These are phyloP conservation scores for Pythium sp. DNA, from an alignment of 352 stramenopile species.

Conservation along the genomic window DNA sequence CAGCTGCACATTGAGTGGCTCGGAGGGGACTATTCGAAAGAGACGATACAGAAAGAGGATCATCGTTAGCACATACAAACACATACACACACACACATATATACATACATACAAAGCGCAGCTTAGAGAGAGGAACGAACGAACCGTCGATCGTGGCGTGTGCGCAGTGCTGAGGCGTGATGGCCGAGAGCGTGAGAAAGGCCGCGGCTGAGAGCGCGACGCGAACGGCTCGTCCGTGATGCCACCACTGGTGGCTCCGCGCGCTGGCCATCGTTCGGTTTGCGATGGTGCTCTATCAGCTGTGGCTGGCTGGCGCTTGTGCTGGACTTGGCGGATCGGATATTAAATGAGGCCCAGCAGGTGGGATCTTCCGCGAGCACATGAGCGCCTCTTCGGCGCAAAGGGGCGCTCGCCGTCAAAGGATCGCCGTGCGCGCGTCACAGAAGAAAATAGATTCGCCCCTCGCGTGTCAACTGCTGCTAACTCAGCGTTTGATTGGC, in stretches of 20 bases:
- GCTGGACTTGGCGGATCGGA: background rate
- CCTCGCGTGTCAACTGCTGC: too few species aligned
- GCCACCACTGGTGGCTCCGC: background rate
- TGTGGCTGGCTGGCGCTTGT: background rate
- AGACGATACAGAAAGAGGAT: background rate
- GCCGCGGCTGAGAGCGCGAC: background rate
- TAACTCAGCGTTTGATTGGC: too few species aligned
- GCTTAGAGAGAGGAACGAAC: background rate
- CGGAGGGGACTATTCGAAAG: conserved; percentile 27
- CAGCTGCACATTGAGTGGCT: conserved; percentile 63
- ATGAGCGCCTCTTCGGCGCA: background rate
- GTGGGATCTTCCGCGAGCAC: background rate
- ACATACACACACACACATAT: too few species aligned
- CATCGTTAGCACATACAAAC: background rate
- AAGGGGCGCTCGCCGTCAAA: background rate
- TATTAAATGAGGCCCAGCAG: background rate
- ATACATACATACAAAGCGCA: background rate
- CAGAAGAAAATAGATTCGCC: too few species aligned
- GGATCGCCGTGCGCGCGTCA: background rate
- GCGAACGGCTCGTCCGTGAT: background rate
- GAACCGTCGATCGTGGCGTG: background rate
- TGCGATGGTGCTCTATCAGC: background rate
- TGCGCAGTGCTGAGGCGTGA: background rate
- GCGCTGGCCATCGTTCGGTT: background rate
- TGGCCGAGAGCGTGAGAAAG: background rate